Evolutionary conservation across 768 basidiomycete species (phyloP).

Genomic region (Leccinum truebloodii): DNA sequence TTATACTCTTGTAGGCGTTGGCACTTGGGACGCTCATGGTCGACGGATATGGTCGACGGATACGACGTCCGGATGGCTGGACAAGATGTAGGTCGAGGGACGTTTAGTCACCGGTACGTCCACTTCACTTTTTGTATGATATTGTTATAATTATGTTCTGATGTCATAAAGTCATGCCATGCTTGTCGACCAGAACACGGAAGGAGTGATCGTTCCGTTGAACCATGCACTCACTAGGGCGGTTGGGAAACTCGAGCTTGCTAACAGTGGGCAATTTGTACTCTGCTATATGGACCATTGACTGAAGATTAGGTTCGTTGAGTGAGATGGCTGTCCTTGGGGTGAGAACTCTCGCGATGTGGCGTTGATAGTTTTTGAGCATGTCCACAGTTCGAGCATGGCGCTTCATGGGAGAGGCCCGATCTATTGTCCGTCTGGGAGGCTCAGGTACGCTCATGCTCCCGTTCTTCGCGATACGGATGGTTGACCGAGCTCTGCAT

Average conservation of each 20-base stretch:
- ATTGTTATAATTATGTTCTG: too few species aligned
- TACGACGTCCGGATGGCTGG: conserved; percentile 85
- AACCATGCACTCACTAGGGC: conserved; percentile 61
- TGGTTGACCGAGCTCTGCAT: not conserved
- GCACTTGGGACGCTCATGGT: too few species aligned
- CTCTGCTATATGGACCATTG: not conserved
- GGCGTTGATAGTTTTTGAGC: conserved; percentile 3
- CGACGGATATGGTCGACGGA: too few species aligned
- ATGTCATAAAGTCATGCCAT: conserved; percentile 69
- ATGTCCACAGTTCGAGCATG: conserved; percentile 77
- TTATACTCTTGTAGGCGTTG: not conserved
- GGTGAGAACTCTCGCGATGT: conserved; percentile 42
- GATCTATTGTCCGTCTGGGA: conserved; percentile 88
- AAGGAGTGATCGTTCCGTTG: conserved; percentile 77
- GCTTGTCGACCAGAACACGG: conserved; percentile 86
- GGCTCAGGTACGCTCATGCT: conserved; percentile 59
- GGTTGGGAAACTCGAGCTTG: conserved; percentile 74
- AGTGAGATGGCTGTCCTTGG: conserved; percentile 90
- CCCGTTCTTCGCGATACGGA: not conserved
- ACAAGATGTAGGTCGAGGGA: conserved; percentile 90
- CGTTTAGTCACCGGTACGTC: conserved; percentile 76
- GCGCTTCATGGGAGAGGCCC: conserved; percentile 86
- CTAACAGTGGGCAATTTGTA: conserved; percentile 65
- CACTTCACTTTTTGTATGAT: not conserved
- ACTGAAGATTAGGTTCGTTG: conserved; percentile 58